Percentiles rank a stretch among this genome's conserved stretches.
Evolutionary conservation across 2,329 filamentous ascomycete genomes (phyloP).

Genomic region (Arthrocladium fulminans): DNA sequence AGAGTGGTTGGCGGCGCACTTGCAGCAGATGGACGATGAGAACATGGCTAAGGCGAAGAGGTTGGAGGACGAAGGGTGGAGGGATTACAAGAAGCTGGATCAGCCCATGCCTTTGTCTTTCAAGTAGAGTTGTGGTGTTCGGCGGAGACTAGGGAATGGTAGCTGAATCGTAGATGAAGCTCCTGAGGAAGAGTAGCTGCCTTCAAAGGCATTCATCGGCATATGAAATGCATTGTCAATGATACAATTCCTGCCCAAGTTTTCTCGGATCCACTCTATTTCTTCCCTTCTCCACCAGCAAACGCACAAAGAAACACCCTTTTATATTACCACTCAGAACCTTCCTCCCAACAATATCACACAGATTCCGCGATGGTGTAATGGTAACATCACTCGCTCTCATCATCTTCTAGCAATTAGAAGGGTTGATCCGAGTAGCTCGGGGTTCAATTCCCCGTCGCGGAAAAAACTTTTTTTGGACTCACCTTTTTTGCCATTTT

Average conservation of each 20-base stretch:
- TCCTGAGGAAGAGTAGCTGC: too few species aligned
- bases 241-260: too few species aligned
- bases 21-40: conserved; percentile 22
- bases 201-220: too few species aligned
- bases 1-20: conserved; percentile 20
- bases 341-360: neutral
- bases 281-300: too few species aligned
- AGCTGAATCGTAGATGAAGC: too few species aligned
- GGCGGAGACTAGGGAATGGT: too few species aligned
- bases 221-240: too few species aligned
- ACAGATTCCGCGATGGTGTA: conserved; percentile 7
- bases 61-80: conserved; percentile 21
- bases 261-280: too few species aligned
- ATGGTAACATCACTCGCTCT: conserved; percentile 9
- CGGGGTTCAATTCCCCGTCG: conserved; percentile 8
- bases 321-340: neutral
- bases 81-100: conserved; percentile 23
- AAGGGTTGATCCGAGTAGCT: conserved; percentile 1
- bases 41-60: conserved; percentile 23
- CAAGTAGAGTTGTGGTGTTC: neutral
- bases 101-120: conserved; percentile 6
- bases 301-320: too few species aligned
- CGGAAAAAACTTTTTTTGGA: neutral
- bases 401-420: neutral
- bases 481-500: neutral